These are phyloP conservation scores for Aspergillus sparsus DNA, from an alignment of 495 filamentous ascomycete genomes.

Conservation along the genomic window DNA sequence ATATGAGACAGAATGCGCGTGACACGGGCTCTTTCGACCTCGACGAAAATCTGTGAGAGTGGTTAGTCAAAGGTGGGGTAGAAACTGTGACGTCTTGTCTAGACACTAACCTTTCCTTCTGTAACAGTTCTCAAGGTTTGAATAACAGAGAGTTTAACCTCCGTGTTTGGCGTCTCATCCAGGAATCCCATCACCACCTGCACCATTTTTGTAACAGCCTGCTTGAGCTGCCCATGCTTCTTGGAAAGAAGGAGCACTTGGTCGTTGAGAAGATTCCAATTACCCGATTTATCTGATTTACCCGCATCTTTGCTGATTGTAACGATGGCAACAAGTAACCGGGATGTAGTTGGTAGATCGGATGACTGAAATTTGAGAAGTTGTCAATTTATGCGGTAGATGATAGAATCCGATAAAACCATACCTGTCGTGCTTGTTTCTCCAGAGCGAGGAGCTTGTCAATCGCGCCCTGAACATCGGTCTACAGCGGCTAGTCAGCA, in stretches of 20 bases:
- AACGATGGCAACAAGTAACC: slow-evolving; percentile 81
- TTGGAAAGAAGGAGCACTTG: slow-evolving; percentile 94
- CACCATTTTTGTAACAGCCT: slow-evolving; percentile 98
- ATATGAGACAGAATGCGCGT: slow-evolving; percentile 94
- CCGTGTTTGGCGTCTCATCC: slow-evolving; percentile 74
- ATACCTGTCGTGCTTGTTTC: slow-evolving; percentile 94
- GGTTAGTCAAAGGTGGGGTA: slow-evolving; percentile 10
- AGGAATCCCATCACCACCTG: slow-evolving; percentile 92
- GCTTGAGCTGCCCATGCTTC: slow-evolving; percentile 99
- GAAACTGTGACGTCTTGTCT: neutral
- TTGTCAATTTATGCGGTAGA: neutral
- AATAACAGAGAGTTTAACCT: slow-evolving; percentile 88
- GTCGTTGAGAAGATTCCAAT: slow-evolving; percentile 93
- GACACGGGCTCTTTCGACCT: slow-evolving; percentile 94
- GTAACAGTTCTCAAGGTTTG: slow-evolving; percentile 95
- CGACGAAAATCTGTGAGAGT: slow-evolving; percentile 80
- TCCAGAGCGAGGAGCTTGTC: slow-evolving; percentile 90
- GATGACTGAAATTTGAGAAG: slow-evolving; percentile 62
- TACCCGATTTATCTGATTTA: slow-evolving; percentile 59
- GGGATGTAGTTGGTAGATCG: slow-evolving; percentile 91
- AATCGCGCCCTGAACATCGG: slow-evolving; percentile 78
- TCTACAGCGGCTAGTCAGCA: slow-evolving; percentile 47
- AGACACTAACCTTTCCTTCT: slow-evolving; percentile 77
- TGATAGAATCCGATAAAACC: slow-evolving; percentile 14
- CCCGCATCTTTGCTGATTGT: slow-evolving; percentile 73